Conservation (phyloP, 2,329 filamentous ascomycete species). For the Claviceps sp. region DNA sequence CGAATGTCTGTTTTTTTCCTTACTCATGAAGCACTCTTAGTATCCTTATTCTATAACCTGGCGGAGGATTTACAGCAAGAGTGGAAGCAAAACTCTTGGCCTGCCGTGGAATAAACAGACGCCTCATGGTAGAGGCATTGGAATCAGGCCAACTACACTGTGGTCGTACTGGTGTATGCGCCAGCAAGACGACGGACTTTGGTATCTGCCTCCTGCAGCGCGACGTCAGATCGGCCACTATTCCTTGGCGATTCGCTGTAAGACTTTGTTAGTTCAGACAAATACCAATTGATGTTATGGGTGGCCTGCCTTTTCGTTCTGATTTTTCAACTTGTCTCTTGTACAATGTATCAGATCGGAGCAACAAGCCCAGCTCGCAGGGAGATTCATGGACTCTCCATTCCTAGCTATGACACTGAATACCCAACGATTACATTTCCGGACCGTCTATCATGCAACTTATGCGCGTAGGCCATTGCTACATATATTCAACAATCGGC, state of each 20-base stretch:
- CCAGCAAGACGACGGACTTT: background rate
- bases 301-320: background rate
- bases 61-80: background rate
- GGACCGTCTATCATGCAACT: too few species aligned
- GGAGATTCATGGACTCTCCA: background rate
- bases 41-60: background rate
- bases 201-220: background rate
- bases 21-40: background rate
- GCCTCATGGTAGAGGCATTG: constrained; percentile 1
- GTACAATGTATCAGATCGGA: background rate
- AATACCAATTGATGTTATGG: background rate
- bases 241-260: background rate
- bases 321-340: background rate
- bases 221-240: background rate
- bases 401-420: too few species aligned
- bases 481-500: background rate
- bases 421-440: too few species aligned
- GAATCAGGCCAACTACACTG: background rate
- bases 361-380: too few species aligned
- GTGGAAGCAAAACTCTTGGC: background rate
- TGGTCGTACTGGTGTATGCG: background rate
- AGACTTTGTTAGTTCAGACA: background rate
- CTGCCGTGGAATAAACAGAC: background rate
- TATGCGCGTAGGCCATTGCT: background rate
- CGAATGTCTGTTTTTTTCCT: background rate